These are phyloP conservation scores for Haematococcus sp. DNA, from an alignment of 139 green algal genomes.

Conservation along the genomic window DNA sequence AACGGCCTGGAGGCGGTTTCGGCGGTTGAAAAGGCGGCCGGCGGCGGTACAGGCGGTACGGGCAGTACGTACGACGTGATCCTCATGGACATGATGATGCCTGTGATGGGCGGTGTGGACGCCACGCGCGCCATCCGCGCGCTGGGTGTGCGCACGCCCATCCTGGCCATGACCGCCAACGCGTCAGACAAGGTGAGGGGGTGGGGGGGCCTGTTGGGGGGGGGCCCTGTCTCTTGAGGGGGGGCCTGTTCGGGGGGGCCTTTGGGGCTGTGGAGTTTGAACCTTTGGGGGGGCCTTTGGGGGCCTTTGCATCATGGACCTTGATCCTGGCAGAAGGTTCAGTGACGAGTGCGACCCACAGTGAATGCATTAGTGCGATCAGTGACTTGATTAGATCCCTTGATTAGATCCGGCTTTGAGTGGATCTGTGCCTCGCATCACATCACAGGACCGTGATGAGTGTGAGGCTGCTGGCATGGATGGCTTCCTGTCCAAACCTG, in stretches of 20 bases:
- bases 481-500: slow-evolving; percentile 84
- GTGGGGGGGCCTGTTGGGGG: background rate
- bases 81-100: slow-evolving; percentile 89
- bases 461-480: slow-evolving; percentile 86
- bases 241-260: no score
- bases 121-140: slow-evolving; percentile 67
- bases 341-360: no score
- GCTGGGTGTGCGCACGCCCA: slow-evolving; percentile 59
- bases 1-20: slow-evolving; percentile 75
- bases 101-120: slow-evolving; percentile 84
- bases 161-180: slow-evolving; percentile 92
- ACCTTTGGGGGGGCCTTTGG: no score
- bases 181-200: slow-evolving; percentile 44
- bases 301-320: no score
- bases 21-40: slow-evolving; percentile 29
- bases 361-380: no score
- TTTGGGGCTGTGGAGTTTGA: no score
- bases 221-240: no score
- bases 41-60: background rate
- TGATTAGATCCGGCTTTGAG: no score
- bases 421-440: background rate
- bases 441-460: slow-evolving; percentile 66
- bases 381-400: no score
- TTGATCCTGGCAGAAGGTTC: no score
- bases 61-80: slow-evolving; percentile 30